Conservation (phyloP, 768 basidiomycete genomes). For the Leccinum pellstonianum region DNA sequence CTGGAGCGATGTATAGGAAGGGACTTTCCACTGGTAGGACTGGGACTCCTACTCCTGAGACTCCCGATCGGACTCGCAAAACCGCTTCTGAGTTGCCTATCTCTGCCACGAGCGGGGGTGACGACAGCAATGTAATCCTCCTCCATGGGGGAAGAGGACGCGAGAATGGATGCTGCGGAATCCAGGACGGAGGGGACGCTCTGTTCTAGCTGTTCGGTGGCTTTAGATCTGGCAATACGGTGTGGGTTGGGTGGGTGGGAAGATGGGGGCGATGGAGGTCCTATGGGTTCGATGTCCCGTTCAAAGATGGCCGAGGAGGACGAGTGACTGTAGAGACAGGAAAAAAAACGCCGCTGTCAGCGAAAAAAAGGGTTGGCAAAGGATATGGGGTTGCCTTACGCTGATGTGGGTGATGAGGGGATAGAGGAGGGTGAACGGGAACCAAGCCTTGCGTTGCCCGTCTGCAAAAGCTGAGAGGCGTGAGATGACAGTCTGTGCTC, state of each 20-base stretch:
- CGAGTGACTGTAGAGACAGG: slow-evolving; percentile 44
- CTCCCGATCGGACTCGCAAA: slow-evolving; percentile 64
- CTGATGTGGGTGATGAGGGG: slow-evolving; percentile 76
- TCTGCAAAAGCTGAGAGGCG: slow-evolving; percentile 49
- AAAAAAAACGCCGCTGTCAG: slow-evolving; percentile 9
- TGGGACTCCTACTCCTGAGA: slow-evolving; percentile 65
- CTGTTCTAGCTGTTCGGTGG: slow-evolving; percentile 72
- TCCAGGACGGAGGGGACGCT: slow-evolving; percentile 86
- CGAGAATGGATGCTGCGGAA: slow-evolving; percentile 73
- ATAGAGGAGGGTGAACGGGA: slow-evolving; percentile 73
- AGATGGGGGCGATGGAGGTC: slow-evolving; percentile 37
- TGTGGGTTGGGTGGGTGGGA: slow-evolving; percentile 59
- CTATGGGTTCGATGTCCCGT: slow-evolving; percentile 76
- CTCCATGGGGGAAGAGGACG: slow-evolving; percentile 44
- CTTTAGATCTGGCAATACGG: slow-evolving; percentile 68
- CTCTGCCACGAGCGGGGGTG: slow-evolving; percentile 45
- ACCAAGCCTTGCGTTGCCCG: slow-evolving; percentile 45
- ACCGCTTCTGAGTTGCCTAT: slow-evolving; percentile 43
- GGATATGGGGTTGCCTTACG: slow-evolving; percentile 45
- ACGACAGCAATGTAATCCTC: slow-evolving; percentile 63
- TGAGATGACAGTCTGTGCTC: slow-evolving; percentile 42
- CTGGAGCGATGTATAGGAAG: slow-evolving; percentile 39
- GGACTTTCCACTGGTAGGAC: slow-evolving; percentile 46
- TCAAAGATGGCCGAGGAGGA: slow-evolving; percentile 91
- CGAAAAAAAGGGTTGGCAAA: slow-evolving; percentile 2